Evolutionary conservation across 2,329 filamentous ascomycete species (phyloP).

Genomic region (Monilinia aucupariae): DNA sequence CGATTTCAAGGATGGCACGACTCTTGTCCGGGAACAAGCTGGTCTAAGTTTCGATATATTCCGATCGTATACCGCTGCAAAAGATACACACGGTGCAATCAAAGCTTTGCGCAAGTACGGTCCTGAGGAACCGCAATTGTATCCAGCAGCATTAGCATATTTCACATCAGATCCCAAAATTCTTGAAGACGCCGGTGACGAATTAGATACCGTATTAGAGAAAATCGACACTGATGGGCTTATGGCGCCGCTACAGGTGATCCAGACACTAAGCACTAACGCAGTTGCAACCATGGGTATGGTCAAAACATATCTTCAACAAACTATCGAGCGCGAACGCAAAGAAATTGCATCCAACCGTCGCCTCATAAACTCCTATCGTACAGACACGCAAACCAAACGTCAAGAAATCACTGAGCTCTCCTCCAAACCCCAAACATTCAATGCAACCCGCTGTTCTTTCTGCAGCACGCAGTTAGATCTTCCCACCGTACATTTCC

Average conservation of each 20-base stretch:
- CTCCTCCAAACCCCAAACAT: conserved; percentile 73
- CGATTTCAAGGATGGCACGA: conserved; percentile 83
- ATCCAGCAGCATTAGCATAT: conserved; percentile 86
- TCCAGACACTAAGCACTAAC: conserved; percentile 77
- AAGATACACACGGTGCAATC: conserved; percentile 86
- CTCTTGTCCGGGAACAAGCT: conserved; percentile 88
- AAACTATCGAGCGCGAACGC: conserved; percentile 83
- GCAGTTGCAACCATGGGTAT: conserved; percentile 94
- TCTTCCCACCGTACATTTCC: conserved; percentile 86
- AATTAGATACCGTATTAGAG: conserved; percentile 71
- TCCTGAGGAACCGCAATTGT: conserved; percentile 81
- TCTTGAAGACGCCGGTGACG: conserved; percentile 80
- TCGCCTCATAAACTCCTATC: conserved; percentile 75
- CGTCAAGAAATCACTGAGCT: conserved; percentile 73
- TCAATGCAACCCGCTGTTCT: conserved; percentile 83
- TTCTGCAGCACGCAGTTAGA: conserved; percentile 71
- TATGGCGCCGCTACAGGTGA: conserved; percentile 94
- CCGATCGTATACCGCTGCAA: conserved; percentile 86
- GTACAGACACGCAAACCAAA: conserved; percentile 74
- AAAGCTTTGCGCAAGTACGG: conserved; percentile 89
- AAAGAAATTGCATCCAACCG: conserved; percentile 78
- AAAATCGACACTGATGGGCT: conserved; percentile 87
- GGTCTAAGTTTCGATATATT: conserved; percentile 93
- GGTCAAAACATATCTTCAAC: conserved; percentile 85
- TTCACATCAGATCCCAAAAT: conserved; percentile 80